These are phyloP conservation scores for Erythrobasidium yunnanense DNA, from an alignment of 768 basidiomycete genomes.

Conservation along the genomic window DNA sequence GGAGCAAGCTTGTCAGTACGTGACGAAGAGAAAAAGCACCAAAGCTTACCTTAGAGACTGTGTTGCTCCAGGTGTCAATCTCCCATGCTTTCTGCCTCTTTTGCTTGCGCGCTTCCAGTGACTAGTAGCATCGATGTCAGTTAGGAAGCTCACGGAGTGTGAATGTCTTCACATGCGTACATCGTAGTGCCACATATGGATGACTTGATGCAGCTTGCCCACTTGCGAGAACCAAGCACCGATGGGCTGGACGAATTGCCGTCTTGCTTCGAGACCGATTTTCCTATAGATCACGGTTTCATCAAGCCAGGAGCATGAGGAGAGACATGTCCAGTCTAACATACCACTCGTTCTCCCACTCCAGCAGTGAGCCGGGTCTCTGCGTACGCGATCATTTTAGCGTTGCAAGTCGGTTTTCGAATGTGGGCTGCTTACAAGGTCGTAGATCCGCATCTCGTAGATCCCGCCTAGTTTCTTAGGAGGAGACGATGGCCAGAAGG, in stretches of 20 bases:
- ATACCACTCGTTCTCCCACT: slow-evolving; percentile 91
- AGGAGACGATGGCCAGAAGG: slow-evolving; percentile 82
- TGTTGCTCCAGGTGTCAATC: slow-evolving; percentile 65
- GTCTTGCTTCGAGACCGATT: slow-evolving; percentile 82
- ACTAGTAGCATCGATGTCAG: slow-evolving; percentile 37
- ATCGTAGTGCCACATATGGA: slow-evolving; percentile 94
- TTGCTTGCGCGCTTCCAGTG: slow-evolving; percentile 55
- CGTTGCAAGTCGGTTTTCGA: not conserved
- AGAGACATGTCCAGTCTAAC: not conserved
- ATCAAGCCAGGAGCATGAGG: not conserved
- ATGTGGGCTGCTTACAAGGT: slow-evolving; percentile 40
- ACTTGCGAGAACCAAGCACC: slow-evolving; percentile 76
- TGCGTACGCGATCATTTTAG: slow-evolving; percentile 41
- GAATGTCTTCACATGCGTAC: not conserved
- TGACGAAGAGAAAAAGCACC: not conserved
- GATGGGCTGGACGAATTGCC: slow-evolving; percentile 70
- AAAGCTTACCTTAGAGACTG: slow-evolving; percentile 30
- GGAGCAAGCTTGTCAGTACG: not conserved
- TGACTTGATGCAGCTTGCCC: slow-evolving; percentile 47
- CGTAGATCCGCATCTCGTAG: slow-evolving; percentile 82
- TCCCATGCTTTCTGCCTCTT: slow-evolving; percentile 84
- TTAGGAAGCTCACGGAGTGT: not conserved
- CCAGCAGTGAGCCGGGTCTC: slow-evolving; percentile 75
- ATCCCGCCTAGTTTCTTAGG: slow-evolving; percentile 77
- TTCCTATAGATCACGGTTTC: slow-evolving; percentile 51